A percentile compares a stretch with the other conserved stretches of the same genome.
Evolutionary conservation across 2,329 filamentous ascomycete species (phyloP).

Genomic region (Polytolypa hystricis): DNA sequence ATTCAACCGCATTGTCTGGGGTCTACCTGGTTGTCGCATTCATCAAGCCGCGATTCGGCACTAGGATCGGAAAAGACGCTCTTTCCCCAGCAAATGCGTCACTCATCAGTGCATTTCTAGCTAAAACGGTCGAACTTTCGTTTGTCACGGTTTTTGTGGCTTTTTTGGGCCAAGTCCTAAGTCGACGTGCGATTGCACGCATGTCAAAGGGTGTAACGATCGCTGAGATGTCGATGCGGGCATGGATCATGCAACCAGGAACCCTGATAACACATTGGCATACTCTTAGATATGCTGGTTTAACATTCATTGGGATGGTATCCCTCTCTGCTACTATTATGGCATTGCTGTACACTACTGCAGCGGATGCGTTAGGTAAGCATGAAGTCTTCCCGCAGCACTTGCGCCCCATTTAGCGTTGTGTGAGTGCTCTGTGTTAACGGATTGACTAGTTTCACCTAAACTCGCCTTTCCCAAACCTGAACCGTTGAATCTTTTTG

Average conservation of each 20-base stretch:
- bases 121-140: slow-evolving; percentile 66
- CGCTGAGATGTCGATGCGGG: slow-evolving; percentile 66
- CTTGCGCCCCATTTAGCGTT: not conserved
- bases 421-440: not conserved
- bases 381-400: slow-evolving; percentile 1
- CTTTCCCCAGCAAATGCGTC: slow-evolving; percentile 55
- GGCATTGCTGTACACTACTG: slow-evolving; percentile 64
- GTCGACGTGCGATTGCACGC: slow-evolving; percentile 53
- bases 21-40: slow-evolving; percentile 56
- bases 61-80: slow-evolving; percentile 42
- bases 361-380: slow-evolving; percentile 55
- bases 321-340: slow-evolving; percentile 54
- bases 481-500: slow-evolving; percentile 41
- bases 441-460: slow-evolving; percentile 46
- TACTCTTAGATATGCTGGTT: slow-evolving; percentile 51
- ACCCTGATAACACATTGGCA: slow-evolving; percentile 60
- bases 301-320: slow-evolving; percentile 53
- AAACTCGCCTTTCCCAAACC: slow-evolving; percentile 52
- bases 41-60: slow-evolving; percentile 51
- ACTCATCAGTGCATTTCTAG: slow-evolving; percentile 55
- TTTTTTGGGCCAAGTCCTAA: slow-evolving; percentile 63
- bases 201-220: slow-evolving; percentile 56
- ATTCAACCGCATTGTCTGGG: slow-evolving; percentile 28
- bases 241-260: slow-evolving; percentile 64
- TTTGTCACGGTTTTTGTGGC: slow-evolving; percentile 70